Evolutionary conservation across 2,329 filamentous ascomycete species (phyloP).

Genomic region (Beauveria scarabaeidicola): DNA sequence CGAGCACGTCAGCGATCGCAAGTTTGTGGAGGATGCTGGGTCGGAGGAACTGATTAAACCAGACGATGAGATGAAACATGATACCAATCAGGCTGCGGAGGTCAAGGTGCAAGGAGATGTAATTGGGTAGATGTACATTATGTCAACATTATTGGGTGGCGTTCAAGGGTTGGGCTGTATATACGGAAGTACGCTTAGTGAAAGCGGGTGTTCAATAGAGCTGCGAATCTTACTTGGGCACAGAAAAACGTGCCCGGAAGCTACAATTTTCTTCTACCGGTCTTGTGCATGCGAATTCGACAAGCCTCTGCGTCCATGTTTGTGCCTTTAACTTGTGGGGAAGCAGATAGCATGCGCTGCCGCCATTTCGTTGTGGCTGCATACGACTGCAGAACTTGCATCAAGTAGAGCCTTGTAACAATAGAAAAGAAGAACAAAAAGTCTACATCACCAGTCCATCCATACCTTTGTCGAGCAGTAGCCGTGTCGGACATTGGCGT

Average conservation of each 20-base stretch:
- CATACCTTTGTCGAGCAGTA: no score
- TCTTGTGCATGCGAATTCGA: background rate
- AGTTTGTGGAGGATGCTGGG: constrained; percentile 66
- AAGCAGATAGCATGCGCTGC: background rate
- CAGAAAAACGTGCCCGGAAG: background rate
- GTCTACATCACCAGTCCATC: no score
- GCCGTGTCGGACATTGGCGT: background rate
- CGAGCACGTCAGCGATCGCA: constrained; percentile 79
- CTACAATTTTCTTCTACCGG: background rate
- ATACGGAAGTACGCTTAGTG: background rate
- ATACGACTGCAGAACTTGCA: no score
- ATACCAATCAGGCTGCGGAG: constrained; percentile 29
- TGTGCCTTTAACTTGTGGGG: background rate
- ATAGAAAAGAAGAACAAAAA: no score
- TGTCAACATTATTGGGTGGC: constrained; percentile 10
- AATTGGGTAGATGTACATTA: constrained; percentile 22
- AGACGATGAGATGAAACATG: constrained; percentile 27
- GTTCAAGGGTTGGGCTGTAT: constrained; percentile 15
- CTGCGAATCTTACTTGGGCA: background rate
- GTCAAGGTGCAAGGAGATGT: constrained; percentile 32
- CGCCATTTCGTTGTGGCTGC: background rate
- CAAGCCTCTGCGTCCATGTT: background rate
- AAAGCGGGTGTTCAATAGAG: constrained; percentile 7
- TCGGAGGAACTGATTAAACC: constrained; percentile 68
- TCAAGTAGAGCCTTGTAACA: no score